Base-by-base conservation (phyloP, 2,329 filamentous ascomycete species). In the Aspergillus sp. region DNA sequence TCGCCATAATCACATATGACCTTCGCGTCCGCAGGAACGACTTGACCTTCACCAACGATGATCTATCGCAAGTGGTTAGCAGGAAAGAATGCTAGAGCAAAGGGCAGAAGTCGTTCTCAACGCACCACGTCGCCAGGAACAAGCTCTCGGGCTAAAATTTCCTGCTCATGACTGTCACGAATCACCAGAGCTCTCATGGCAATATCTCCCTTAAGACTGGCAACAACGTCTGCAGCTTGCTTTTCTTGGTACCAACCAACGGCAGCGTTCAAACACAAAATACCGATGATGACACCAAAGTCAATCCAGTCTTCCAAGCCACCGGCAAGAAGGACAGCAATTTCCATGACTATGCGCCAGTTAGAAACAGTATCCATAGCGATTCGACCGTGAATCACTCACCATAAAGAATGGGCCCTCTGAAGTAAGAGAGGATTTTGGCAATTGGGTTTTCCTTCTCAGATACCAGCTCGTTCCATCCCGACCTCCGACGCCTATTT, bases 241-340 rank as follows among this genome's bases (percentile, higher is more conserved):
- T 88, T 88, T 69, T 88, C 85, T 65, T 88, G 85, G 65, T 88
- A 88, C 80, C 84, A 88, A 70, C 85, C 85, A 61, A 88, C 85
- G 53, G 82, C 70, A 49, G 85, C 85, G 69, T 88, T 88, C 52
- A 88, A 77, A 62, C 83, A 66, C 46, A 88, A 70, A 63, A 88
- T 88, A 70, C 79, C 85, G 57, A 85, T 80, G 64, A 88, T 88
- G 63, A 88, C 83, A 75, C 83, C 84, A 56, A 87, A 80, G 68
- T 88, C 85, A 53, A 87, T 75, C 83, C 83, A 88, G 66, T 86
- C 82, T 55, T 78, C 75, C 51, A 88, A 78, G 75, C 83, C 85
- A 58, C 82, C 82, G 53, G 85, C 83, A 58, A 88, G 75, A 49
- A 88, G 71, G 57, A 85, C 84, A 64, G 85, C 85, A 62, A 86